Percentiles rank a stretch among this genome's conserved stretches.
These are phyloP conservation scores for Cyclotella sp. DNA, from an alignment of 108 stramenopile genomes.

Conservation along the genomic window DNA sequence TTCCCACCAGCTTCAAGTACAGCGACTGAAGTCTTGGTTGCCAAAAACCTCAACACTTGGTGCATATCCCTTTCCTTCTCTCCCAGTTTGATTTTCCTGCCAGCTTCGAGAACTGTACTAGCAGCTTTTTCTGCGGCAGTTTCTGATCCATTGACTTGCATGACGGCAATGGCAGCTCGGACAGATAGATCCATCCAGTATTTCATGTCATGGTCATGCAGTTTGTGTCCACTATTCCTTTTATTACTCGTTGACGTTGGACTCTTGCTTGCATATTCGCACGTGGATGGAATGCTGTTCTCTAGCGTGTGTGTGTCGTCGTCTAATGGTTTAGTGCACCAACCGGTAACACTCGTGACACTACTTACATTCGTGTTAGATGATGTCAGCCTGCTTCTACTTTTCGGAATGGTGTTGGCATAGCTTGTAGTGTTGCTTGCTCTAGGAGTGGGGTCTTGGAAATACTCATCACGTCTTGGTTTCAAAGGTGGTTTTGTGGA, in stretches of 20 bases:
- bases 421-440: background rate
- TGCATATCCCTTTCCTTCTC: slow-evolving; percentile 14
- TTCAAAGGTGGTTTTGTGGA: background rate
- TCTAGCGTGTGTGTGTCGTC: background rate
- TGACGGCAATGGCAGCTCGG: slow-evolving; percentile 38
- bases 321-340: background rate
- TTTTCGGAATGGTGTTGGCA: background rate
- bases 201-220: background rate
- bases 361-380: slow-evolving; percentile 4
- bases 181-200: slow-evolving; percentile 41
- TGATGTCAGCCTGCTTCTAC: background rate
- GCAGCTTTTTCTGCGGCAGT: slow-evolving; percentile 28
- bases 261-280: background rate
- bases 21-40: slow-evolving; percentile 28
- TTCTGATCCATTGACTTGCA: slow-evolving; percentile 37
- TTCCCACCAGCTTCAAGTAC: slow-evolving; percentile 41
- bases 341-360: background rate
- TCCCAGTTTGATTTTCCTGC: background rate
- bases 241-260: background rate
- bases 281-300: background rate
- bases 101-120: slow-evolving; percentile 28
- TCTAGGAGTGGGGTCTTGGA: slow-evolving; percentile 1
- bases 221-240: background rate
- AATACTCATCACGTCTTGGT: background rate
- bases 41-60: slow-evolving; percentile 24